Evolutionary conservation across 2,329 filamentous ascomycete genomes (phyloP).

Genomic region (Elsinoe arachidis): DNA sequence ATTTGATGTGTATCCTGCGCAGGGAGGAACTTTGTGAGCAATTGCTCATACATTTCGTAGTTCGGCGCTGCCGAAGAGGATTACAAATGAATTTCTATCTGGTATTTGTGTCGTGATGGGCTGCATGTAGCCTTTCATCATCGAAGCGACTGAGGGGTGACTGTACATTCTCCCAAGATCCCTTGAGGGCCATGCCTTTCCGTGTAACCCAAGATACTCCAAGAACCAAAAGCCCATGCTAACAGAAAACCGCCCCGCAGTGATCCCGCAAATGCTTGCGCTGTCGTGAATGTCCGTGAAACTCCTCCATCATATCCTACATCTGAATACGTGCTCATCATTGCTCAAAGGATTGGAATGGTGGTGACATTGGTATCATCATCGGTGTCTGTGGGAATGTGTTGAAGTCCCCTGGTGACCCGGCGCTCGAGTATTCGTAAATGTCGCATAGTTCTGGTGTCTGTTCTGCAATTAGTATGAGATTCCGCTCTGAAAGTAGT

Average conservation of each 20-base stretch:
- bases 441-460: conserved; percentile 70
- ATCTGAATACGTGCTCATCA: not conserved
- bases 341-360: conserved; percentile 28
- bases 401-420: conserved; percentile 33
- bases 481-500: conserved; percentile 13
- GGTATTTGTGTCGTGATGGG: not conserved
- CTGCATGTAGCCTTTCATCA: not conserved
- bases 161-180: conserved; percentile 3
- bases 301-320: conserved; percentile 10
- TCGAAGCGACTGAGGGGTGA: conserved; percentile 4
- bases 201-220: conserved; percentile 1
- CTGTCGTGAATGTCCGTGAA: conserved; percentile 3
- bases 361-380: conserved; percentile 63
- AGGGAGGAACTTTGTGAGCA: not conserved
- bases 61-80: conserved; percentile 6
- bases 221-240: not conserved
- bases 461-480: conserved; percentile 37
- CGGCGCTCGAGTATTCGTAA: conserved; percentile 54
- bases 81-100: conserved; percentile 8
- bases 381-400: conserved; percentile 56
- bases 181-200: not conserved
- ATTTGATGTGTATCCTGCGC: not conserved
- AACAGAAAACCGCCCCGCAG: conserved; percentile 10
- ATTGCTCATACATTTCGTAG: conserved; percentile 4
- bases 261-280: conserved; percentile 1